These are phyloP conservation scores for Paramecium bursaria DNA, from an alignment of 73 alveolate species.

Conservation along the genomic window DNA sequence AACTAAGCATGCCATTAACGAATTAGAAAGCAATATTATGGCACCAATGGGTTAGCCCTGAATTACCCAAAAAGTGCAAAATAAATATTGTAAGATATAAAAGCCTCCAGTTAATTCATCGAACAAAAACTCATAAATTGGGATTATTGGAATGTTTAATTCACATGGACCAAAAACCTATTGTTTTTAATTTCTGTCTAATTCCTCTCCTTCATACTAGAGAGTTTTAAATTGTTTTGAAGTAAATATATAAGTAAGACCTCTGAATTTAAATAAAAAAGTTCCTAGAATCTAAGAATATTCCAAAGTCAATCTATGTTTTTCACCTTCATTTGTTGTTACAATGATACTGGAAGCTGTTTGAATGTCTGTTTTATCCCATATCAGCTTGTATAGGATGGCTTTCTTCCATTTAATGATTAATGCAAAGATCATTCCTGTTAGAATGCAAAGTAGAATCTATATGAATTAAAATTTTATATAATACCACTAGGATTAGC, in stretches of 20 bases:
- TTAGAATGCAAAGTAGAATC: slow-evolving; percentile 1
- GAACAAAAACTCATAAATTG: not conserved
- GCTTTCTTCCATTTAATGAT: slow-evolving; percentile 28
- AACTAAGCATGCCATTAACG: not conserved
- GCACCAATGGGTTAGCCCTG: not conserved
- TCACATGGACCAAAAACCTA: slow-evolving; percentile 33
- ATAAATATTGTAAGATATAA: slow-evolving; percentile 8
- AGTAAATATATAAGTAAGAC: slow-evolving; percentile 20
- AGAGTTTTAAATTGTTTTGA: not conserved
- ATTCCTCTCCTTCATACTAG: slow-evolving; percentile 28
- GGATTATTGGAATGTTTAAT: slow-evolving; percentile 12
- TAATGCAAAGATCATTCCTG: slow-evolving; percentile 43
- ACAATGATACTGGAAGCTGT: slow-evolving; percentile 19
- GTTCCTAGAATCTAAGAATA: not conserved
- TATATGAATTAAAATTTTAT: not conserved
- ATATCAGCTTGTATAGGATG: slow-evolving; percentile 1
- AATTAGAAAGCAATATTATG: not conserved
- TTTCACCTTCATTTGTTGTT: slow-evolving; percentile 43
- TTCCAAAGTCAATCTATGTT: slow-evolving; percentile 41
- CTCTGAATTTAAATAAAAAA: not conserved
- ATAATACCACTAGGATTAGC: slow-evolving; percentile 26
- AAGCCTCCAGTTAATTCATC: slow-evolving; percentile 40
- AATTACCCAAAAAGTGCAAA: slow-evolving; percentile 19
- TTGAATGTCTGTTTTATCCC: not conserved
- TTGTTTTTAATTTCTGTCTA: not conserved